Evolutionary conservation across 2,329 filamentous ascomycete genomes (phyloP).

Genomic region (Arthroderma sp.): DNA sequence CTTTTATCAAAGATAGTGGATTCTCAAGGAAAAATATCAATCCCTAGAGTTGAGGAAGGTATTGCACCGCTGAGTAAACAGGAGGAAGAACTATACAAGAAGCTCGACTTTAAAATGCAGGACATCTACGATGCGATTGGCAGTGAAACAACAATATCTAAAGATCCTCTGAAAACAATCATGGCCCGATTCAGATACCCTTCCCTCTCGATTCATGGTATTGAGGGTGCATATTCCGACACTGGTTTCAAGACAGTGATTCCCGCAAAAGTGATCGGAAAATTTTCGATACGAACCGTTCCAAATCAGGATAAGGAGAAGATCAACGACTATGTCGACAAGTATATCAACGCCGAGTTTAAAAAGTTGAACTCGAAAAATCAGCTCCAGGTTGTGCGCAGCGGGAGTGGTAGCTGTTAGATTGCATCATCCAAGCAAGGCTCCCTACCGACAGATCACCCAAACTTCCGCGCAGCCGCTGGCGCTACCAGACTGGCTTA

Average conservation of each 20-base stretch:
- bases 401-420: conserved; percentile 98
- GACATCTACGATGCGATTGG: conserved; percentile 86
- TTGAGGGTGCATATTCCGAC: conserved; percentile 88
- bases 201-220: conserved; percentile 82
- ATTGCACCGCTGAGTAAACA: conserved; percentile 79
- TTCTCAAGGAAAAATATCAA: conserved; percentile 79
- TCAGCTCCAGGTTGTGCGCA: conserved; percentile 62
- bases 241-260: conserved; percentile 97
- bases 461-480: conserved; percentile 89
- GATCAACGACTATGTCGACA: conserved; percentile 74
- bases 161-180: conserved; percentile 79
- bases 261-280: conserved; percentile 91
- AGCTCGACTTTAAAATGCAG: conserved; percentile 91
- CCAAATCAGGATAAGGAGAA: conserved; percentile 91
- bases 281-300: conserved; percentile 96
- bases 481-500: conserved; percentile 96
- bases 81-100: conserved; percentile 75
- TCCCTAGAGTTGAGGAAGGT: conserved; percentile 86
- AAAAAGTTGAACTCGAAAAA: conserved; percentile 87
- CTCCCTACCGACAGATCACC: conserved; percentile 42
- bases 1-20: conserved; percentile 77
- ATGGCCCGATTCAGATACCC: conserved; percentile 96
- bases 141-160: conserved; percentile 71
- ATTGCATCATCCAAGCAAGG: conserved; percentile 73
- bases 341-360: conserved; percentile 72